These are phyloP conservation scores for Tetrahymena elliotti DNA, from an alignment of 73 alveolate species.

Conservation along the genomic window DNA sequence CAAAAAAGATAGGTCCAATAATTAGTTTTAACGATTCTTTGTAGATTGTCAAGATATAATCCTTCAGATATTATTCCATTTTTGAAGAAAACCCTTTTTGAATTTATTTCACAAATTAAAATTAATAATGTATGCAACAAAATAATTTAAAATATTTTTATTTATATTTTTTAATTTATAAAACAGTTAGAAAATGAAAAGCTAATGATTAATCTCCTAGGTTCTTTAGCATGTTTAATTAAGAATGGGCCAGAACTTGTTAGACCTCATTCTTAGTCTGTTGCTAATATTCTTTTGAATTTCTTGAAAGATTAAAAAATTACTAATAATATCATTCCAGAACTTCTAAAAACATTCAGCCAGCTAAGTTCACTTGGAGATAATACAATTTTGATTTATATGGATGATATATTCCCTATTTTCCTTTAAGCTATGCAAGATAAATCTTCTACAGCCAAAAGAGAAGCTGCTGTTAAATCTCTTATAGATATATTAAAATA, in stretches of 20 bases:
- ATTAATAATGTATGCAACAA: conserved; percentile 28
- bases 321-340: conserved; percentile 56
- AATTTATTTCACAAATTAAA: conserved; percentile 44
- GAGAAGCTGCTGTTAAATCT: conserved; percentile 67
- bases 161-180: neutral
- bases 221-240: conserved; percentile 10
- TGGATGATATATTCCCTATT: conserved; percentile 59
- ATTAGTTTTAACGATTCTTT: conserved; percentile 58
- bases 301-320: conserved; percentile 52
- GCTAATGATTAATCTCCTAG: conserved; percentile 4
- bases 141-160: neutral
- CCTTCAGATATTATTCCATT: conserved; percentile 62
- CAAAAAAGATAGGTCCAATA: conserved; percentile 60
- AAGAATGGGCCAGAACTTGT: conserved; percentile 37
- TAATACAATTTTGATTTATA: conserved; percentile 46
- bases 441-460: conserved; percentile 53
- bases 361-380: conserved; percentile 42
- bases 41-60: conserved; percentile 60
- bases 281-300: conserved; percentile 44
- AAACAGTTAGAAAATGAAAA: conserved; percentile 16
- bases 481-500: conserved; percentile 56
- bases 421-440: conserved; percentile 63
- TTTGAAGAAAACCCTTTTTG: conserved; percentile 55
- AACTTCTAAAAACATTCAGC: conserved; percentile 64
- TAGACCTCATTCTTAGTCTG: conserved; percentile 49